Evolutionary conservation across 306 rosid species (phyloP).

Genomic region (Citrullus amarus): DNA sequence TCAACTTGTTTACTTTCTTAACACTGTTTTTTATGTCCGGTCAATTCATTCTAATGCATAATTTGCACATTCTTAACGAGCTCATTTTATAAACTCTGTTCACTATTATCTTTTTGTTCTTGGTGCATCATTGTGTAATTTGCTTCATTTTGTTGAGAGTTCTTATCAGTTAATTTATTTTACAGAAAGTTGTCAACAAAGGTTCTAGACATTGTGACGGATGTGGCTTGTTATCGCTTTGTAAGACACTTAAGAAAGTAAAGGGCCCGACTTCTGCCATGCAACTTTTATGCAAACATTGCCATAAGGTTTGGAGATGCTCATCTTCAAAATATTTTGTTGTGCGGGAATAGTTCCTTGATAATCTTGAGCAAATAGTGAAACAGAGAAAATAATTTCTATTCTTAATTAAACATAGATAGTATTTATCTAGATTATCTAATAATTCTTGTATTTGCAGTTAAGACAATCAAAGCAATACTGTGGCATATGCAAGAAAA

Average conservation of each 20-base stretch:
- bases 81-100: neutral
- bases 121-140: neutral
- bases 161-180: conserved; percentile 18
- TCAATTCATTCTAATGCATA: neutral
- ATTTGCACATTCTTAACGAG: neutral
- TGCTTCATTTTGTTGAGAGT: conserved; percentile 2
- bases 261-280: conserved; percentile 35
- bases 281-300: conserved; percentile 60
- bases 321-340: neutral
- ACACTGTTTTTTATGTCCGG: neutral
- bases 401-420: neutral
- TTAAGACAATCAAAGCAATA: conserved; percentile 78
- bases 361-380: neutral
- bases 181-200: conserved; percentile 39
- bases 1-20: neutral
- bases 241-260: conserved; percentile 46
- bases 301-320: conserved; percentile 51
- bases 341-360: neutral
- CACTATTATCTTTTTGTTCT: neutral
- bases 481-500: conserved; percentile 91
- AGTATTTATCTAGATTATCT: neutral
- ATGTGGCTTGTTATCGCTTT: conserved; percentile 46
- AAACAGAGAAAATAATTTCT: neutral
- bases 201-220: conserved; percentile 56
- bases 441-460: conserved; percentile 24